Evolutionary conservation across 1,139 yeast species (phyloP).

Genomic region (Saccharomyces pastorianus): DNA sequence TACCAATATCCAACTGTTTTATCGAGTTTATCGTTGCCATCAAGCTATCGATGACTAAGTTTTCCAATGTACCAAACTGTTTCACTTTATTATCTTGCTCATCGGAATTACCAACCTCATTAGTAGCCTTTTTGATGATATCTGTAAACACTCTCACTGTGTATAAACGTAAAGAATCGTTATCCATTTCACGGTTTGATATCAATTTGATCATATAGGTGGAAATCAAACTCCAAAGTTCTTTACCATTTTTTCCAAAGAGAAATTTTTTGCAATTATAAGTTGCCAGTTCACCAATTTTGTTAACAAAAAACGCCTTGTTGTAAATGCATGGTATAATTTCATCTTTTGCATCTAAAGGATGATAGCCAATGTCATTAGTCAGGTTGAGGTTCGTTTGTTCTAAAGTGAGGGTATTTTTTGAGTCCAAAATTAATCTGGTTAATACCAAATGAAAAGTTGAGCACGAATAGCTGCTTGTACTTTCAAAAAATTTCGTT

Average conservation of each 20-base stretch:
- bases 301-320: constrained; percentile 32
- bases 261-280: constrained; percentile 46
- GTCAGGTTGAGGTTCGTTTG: constrained; percentile 14
- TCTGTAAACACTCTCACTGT: constrained; percentile 44
- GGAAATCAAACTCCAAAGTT: constrained; percentile 41
- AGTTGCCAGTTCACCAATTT: constrained; percentile 40
- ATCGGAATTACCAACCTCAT: constrained; percentile 32
- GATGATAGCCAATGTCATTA: constrained; percentile 7
- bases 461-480: constrained; percentile 43
- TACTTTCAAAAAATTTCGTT: constrained; percentile 53
- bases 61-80: constrained; percentile 17
- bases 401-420: constrained; percentile 20
- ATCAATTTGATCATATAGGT: constrained; percentile 43
- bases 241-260: constrained; percentile 24
- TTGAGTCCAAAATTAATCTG: constrained; percentile 41
- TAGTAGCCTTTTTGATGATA: constrained; percentile 41
- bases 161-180: constrained; percentile 39
- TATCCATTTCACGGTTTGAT: constrained; percentile 32
- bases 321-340: constrained; percentile 31
- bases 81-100: constrained; percentile 15
- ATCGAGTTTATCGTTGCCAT: constrained; percentile 18
- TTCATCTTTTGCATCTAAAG: constrained; percentile 6
- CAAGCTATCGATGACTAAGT: constrained; percentile 17
- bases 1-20: constrained; percentile 21
- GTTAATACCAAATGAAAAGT: constrained; percentile 43